Evolutionary conservation across 2,329 filamentous ascomycete species (phyloP).

Genomic region (Trichoderma breve): DNA sequence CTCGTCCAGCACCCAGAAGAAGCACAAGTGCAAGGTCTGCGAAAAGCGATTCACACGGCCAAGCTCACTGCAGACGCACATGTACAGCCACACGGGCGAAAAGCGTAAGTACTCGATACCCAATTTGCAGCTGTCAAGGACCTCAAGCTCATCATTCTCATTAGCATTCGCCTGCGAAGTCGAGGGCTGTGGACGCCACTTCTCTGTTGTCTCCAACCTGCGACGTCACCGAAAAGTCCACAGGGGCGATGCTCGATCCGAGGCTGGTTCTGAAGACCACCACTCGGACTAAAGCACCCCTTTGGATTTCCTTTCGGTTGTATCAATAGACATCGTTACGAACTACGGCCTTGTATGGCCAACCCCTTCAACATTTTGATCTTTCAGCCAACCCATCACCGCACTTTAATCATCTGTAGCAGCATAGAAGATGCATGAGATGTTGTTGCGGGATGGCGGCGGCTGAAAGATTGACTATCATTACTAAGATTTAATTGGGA

Average conservation of each 20-base stretch:
- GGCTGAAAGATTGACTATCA: neutral
- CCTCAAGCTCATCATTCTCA: neutral
- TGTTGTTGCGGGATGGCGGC: neutral
- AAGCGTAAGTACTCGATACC: conserved; percentile 71
- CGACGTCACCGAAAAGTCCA: conserved; percentile 95
- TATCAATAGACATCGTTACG: conserved; percentile 10
- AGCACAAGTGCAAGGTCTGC: conserved; percentile 99
- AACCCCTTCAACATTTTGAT: neutral
- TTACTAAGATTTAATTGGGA: conserved; percentile 17
- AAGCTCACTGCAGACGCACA: conserved; percentile 92
- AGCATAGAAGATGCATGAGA: conserved; percentile 20
- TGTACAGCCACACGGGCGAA: conserved; percentile 98
- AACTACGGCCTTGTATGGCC: conserved; percentile 4
- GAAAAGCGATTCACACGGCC: conserved; percentile 96
- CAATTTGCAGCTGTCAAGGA: neutral
- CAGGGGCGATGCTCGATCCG: conserved; percentile 63
- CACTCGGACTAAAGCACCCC: conserved; percentile 51
- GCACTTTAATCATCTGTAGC: conserved; percentile 11
- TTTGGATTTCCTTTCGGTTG: neutral
- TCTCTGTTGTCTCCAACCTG: conserved; percentile 95
- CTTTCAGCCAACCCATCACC: neutral
- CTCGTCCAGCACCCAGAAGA: conserved; percentile 94
- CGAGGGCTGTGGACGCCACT: conserved; percentile 90
- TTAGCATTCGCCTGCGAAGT: conserved; percentile 91
- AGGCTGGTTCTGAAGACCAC: conserved; percentile 62